phyloP scores from a whole-genome alignment of 2,329 filamentous ascomycete genomes.

The Catunica adiposa region DNA sequence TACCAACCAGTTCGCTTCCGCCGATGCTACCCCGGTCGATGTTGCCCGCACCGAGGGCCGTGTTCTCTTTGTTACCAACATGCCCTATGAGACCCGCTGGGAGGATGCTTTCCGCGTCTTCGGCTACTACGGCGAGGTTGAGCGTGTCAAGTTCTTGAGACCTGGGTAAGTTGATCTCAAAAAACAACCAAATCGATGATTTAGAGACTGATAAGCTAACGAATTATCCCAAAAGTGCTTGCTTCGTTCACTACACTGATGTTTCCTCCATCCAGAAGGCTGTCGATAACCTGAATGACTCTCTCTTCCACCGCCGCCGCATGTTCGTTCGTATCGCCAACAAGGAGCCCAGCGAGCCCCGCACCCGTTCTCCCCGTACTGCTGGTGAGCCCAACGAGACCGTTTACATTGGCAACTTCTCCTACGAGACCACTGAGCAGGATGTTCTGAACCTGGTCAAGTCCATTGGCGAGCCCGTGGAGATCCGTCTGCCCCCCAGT shows the following conservation, averaged over 20 bases:
- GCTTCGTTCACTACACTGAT: constrained; percentile 12
- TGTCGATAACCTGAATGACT: constrained; percentile 10
- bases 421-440: constrained; percentile 68
- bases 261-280: constrained; percentile 5
- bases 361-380: not conserved
- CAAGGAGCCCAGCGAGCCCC: constrained; percentile 1
- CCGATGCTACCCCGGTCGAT: constrained; percentile 10
- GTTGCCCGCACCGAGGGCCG: constrained; percentile 8
- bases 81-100: constrained; percentile 12
- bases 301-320: constrained; percentile 13
- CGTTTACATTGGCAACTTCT: constrained; percentile 72
- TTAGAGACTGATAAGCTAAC: not conserved
- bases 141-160: constrained; percentile 12
- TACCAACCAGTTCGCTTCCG: constrained; percentile 11
- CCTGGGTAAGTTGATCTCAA: constrained; percentile 9
- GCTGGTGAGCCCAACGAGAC: constrained; percentile 23
- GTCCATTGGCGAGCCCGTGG: constrained; percentile 49
- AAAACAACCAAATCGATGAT: not conserved
- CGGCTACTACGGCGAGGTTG: constrained; percentile 14
- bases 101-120: constrained; percentile 13
- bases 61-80: constrained; percentile 7
- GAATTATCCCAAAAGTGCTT: constrained; percentile 7
- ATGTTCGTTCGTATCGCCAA: constrained; percentile 6
- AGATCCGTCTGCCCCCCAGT: constrained; percentile 72
- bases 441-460: constrained; percentile 68